Base-by-base conservation (phyloP, 805 yeast species). In the Cyberlindnera suaveolens region DNA sequence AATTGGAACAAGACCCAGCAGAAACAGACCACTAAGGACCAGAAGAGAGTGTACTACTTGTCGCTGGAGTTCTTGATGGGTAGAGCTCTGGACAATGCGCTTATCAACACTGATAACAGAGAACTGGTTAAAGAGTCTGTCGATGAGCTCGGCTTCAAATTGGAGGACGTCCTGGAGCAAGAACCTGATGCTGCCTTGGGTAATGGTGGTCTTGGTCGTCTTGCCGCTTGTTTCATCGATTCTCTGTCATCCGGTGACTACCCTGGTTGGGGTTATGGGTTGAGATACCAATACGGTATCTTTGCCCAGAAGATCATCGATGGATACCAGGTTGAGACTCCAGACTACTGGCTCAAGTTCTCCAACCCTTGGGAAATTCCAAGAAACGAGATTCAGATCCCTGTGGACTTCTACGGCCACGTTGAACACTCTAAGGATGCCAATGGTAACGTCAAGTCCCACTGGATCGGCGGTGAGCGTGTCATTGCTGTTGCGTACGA, bases 241-340 rank as follows among this genome's bases (percentile, higher is more conserved):
- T 87, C 96, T 1, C 68, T 89, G 61, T 78, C 93, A 31, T 80
- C 95, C 5, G 83, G 85, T 51, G 81, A 85, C 63, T 86, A 85
- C 63, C 88, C 95, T 15, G 96, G 95, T 40, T 89, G 97, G 97
- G 97, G 97, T 50, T 89, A 89, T 63, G 96, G 97, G 47, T 70
- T 89, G 53, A 82, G 95, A 61, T 89, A 89, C 68, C 88, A 88
- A 65, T 89, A 90, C 61, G 97, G 97, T 63, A 89, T 89, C 54
- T 89, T 89, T 66, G 78, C 88, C 52, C 97, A 89, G 67, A 80
- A 80, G 62, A 87, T 89, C 58, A 75, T 87, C 53, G 86, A 90
- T 59, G 97, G 96, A 10, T 86, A 85, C 66, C 97, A 89, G 67
- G 95, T 90, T 32, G 97, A 89, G 66, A 74, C 87, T 30, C 97